Conservation (phyloP, 83 land plant genomes). For the Diphasiastrum complanatum region DNA sequence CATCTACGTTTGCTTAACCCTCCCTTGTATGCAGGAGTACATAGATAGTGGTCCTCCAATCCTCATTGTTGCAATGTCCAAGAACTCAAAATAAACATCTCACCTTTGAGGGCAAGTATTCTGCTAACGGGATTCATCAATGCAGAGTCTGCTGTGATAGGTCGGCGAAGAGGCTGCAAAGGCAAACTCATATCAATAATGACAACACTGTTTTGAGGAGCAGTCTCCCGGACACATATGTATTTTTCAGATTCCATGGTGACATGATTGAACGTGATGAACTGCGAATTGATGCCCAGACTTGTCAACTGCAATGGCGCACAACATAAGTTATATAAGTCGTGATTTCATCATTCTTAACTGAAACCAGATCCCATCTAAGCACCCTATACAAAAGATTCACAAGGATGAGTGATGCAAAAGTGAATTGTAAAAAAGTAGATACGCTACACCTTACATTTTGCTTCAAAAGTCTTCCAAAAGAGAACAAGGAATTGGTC, state of each 20-base stretch:
- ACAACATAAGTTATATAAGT: too few relatives aligned
- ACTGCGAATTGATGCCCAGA: slow-evolving; percentile 78
- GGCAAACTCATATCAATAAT: slow-evolving; percentile 91
- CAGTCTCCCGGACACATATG: slow-evolving; percentile 92
- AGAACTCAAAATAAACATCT: neutral
- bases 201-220: slow-evolving; percentile 90
- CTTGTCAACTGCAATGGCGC: slow-evolving; percentile 77
- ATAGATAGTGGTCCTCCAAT: too few relatives aligned
- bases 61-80: neutral
- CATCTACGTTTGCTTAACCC: too few relatives aligned
- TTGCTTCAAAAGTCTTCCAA: too few relatives aligned
- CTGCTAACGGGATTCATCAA: slow-evolving; percentile 87
- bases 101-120: slow-evolving; percentile 93
- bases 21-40: too few relatives aligned
- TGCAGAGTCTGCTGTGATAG: slow-evolving; percentile 98
- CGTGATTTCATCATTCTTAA: too few relatives aligned
- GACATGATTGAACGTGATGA: slow-evolving; percentile 87
- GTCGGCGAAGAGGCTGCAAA: slow-evolving; percentile 84
- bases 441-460: too few relatives aligned
- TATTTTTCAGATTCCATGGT: slow-evolving; percentile 99
- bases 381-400: too few relatives aligned
- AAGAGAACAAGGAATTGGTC: too few relatives aligned
- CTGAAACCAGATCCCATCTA: too few relatives aligned
- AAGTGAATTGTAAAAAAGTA: too few relatives aligned
- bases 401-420: too few relatives aligned